Evolutionary conservation across 2,329 filamentous ascomycete species (phyloP), one percentile per base, ranked within the genome.

Genomic region (Fusarium mundagurra): DNA sequence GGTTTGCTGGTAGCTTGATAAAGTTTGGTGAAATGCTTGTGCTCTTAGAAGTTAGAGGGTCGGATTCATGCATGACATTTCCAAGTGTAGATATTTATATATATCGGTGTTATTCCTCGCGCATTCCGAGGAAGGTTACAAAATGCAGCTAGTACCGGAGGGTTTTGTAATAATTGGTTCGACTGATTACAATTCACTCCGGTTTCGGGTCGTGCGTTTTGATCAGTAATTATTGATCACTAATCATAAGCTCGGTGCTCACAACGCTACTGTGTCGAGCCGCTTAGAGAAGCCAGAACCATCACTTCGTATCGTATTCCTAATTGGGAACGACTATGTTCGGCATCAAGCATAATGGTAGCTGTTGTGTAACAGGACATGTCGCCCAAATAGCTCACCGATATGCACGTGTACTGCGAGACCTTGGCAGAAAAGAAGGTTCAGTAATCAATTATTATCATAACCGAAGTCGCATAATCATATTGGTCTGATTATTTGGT

Each of bases 371-470:
- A 18, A 41, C 34, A n/a, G 0, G 8, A 39, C 1, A 11, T n/a
- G 16, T n/a, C 10, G 6, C 34, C 6, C 20, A 4, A 18, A 29
- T 1, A n/a, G 20, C 20, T 41, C 24, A 55, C 4, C 11, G 16
- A 8, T 7, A 10, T 39, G 10, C 24, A 10, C 10, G 11, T n/a
- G 24, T 7, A 3, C 14, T 13, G 14, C 8, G 3, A 6, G 2
- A 3, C 4, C 2, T 18, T 7, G 16, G 2, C 9, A 2, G 20
- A n/a, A 0, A 41, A 10, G 0, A 4, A 0, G 4, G 51, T 55
- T 55, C 4, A 41, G 34, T 55, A 55, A 55, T 55, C 51, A 55
- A 55, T 29, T 41, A 41, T 31, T 18, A 18, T n/a, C 8, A 13
- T n/a, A 3, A 8, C 14, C 24, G 14, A 22, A 11, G 16, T 55